A percentile compares a stretch with the other conserved stretches of the same genome.
Evolutionary conservation across 148 eudicot species (phyloP).

Genomic region (Chenopodium quinoa): DNA sequence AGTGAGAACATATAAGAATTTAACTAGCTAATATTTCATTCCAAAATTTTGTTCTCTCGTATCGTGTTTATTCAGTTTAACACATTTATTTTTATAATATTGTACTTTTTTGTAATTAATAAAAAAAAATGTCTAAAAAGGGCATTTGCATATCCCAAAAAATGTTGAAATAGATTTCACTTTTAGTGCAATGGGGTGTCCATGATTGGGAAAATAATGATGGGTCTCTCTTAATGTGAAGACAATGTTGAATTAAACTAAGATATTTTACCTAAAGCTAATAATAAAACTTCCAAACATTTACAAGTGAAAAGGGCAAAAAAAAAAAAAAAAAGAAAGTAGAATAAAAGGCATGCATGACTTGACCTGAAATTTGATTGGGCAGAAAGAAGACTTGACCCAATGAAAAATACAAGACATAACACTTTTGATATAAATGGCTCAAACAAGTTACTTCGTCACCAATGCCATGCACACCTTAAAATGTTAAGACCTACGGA

Average conservation of each 20-base stretch:
- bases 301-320: neutral
- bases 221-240: too few species aligned
- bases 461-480: constrained; percentile 2
- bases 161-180: too few species aligned
- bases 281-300: neutral
- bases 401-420: constrained; percentile 9
- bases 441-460: constrained; percentile 18
- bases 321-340: neutral
- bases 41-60: too few species aligned
- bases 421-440: constrained; percentile 14
- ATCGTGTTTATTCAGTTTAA: too few species aligned
- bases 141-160: too few species aligned
- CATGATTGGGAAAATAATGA: too few species aligned
- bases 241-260: neutral
- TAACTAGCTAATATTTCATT: too few species aligned
- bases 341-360: neutral
- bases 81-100: too few species aligned
- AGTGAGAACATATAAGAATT: too few species aligned
- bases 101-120: too few species aligned
- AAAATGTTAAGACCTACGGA: neutral
- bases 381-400: constrained; percentile 10
- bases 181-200: too few species aligned
- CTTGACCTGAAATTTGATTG: neutral
- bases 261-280: neutral
- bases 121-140: too few species aligned